phyloP scores from a whole-genome alignment of 2,329 filamentous ascomycete species.

The Helicocarpus griseus region DNA sequence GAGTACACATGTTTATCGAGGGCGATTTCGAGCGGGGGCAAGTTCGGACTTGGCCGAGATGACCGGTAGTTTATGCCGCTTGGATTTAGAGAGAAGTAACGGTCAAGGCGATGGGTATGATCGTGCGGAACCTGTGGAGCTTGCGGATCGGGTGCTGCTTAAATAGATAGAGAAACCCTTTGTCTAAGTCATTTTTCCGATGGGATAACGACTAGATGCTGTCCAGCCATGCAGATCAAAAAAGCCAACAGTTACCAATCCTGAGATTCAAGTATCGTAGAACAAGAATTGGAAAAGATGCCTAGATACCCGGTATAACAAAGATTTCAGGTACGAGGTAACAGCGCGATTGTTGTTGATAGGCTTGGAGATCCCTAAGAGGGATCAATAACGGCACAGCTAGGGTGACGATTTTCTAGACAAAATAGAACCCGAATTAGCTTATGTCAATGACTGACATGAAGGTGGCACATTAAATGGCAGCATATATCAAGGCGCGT shows the following conservation, averaged over 20 bases:
- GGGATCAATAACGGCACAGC: not conserved
- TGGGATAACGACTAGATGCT: not conserved
- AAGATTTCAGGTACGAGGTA: not conserved
- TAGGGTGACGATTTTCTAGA: not conserved
- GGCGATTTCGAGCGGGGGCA: not conserved
- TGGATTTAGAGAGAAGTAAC: not conserved
- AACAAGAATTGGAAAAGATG: not conserved
- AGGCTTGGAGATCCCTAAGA: not conserved
- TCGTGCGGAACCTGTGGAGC: not conserved
- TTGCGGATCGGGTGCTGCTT: not conserved
- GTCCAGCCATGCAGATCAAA: not conserved
- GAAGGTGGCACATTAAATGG: not conserved
- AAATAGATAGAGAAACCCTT: not conserved
- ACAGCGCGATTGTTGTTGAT: not conserved
- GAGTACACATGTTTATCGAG: not conserved
- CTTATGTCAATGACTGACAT: not conserved
- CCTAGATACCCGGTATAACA: not conserved
- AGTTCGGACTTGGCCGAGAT: not conserved
- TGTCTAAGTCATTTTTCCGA: not conserved
- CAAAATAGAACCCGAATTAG: not conserved
- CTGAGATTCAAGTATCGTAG: not conserved
- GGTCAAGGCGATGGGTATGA: not conserved
- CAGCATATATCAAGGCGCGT: not conserved
- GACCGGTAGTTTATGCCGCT: not conserved
- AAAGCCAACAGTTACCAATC: not conserved